Base-by-base conservation (phyloP, 1,139 yeast genomes). In the Yamadazyma pseudoaaseri region DNA sequence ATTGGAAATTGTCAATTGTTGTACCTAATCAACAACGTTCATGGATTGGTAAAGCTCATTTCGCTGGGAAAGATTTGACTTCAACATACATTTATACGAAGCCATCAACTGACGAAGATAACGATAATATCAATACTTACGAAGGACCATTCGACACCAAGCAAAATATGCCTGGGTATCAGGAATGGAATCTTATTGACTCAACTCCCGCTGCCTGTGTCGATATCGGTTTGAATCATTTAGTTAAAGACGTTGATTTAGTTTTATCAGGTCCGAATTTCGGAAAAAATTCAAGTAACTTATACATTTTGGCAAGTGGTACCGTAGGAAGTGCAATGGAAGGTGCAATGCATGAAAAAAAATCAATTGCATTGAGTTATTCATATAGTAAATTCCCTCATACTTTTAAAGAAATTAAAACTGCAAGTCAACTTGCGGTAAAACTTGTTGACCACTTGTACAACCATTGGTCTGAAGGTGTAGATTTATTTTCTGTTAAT, bases 301-400 rank as follows among this genome's bases (percentile, higher is more conserved):
- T 92, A 29, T 92, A 89, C 56, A 85, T 89, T 37, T 74, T 92
- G 51, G 80, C 96, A 8, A 82, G 94, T 48, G 98, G 98, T n/a
- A 92, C 98, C 1, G 85, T 92, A 17, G 98, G 98, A 16, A 97
- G 96, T 1, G 95, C 97, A 1, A 79, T 90, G 89, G 98, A 92
- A 60, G 95, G 92, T 1, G 86, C 85, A 2, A 76, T 92, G 28
- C 81, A 86, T 41, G 90, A 89, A 1, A 74, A 74, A 24, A 80
- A 72, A 48, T 66, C 96, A 3, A 71, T 92, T 41, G 97, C 96
- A 2, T 52, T 92, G 29, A 85, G 95, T 26, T 92, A 79, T 68
- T 92, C 95, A 6, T 90, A 82, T 53, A 73, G 73, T 37, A 60
- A 67, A 29, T 64, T 74, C 35, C 59, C 69, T 24, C 86, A 83